A percentile compares a stretch with the other conserved stretches of the same genome.
Evolutionary conservation across 2,329 filamentous ascomycete genomes (phyloP).

Genomic region (Venturia oleaginea): DNA sequence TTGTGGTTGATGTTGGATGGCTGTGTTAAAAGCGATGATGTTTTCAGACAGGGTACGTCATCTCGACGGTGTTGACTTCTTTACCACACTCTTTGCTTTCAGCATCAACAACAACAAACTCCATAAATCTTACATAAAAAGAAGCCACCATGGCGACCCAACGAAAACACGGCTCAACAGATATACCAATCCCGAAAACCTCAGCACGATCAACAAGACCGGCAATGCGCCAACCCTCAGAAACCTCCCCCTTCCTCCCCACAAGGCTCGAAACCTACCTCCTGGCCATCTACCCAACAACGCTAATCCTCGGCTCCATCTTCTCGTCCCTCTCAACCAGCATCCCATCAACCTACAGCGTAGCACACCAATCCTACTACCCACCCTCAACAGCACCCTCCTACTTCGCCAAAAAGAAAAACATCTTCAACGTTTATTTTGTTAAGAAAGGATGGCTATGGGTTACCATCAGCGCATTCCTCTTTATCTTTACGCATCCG

Average conservation of each 20-base stretch:
- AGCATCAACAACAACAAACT: not conserved
- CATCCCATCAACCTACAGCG: conserved; percentile 66
- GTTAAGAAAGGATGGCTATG: conserved; percentile 95
- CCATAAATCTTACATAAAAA: not conserved
- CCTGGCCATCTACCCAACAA: conserved; percentile 63
- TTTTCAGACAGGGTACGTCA: not conserved
- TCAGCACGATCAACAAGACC: not conserved
- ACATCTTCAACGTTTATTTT: conserved; percentile 85
- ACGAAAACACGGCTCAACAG: conserved; percentile 1
- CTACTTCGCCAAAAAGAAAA: conserved; percentile 92
- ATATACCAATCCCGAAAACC: not conserved
- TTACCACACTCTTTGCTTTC: not conserved
- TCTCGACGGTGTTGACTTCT: not conserved
- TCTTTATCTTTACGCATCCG: conserved; percentile 63
- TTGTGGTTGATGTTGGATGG: not conserved
- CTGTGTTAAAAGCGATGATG: not conserved
- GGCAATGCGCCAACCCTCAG: conserved; percentile 9
- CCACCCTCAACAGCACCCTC: conserved; percentile 50
- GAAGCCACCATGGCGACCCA: not conserved
- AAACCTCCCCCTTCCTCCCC: conserved; percentile 50
- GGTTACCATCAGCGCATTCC: conserved; percentile 65
- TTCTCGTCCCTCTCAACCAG: conserved; percentile 68
- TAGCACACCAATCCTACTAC: conserved; percentile 51
- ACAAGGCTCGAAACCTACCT: conserved; percentile 58
- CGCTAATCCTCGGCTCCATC: conserved; percentile 71